Conservation (phyloP, 2,329 filamentous ascomycete species). For the Fulvia fulva region DNA sequence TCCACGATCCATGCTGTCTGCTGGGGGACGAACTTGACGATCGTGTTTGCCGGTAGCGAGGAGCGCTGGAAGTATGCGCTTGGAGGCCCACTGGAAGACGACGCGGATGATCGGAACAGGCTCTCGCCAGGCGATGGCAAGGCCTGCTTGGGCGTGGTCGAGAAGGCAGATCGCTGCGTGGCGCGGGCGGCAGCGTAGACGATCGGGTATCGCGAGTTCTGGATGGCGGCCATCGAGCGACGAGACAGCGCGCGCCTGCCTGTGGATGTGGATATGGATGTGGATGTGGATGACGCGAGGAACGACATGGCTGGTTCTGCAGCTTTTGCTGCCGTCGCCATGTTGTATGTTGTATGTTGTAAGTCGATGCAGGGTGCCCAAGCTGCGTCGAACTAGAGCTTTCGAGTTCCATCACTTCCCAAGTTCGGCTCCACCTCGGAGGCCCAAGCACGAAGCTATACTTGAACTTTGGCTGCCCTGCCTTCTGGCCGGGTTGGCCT, state of each 20-base stretch:
- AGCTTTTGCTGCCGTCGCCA: conserved; percentile 12
- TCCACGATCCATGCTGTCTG: conserved; percentile 99
- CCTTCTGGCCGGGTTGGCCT: no score
- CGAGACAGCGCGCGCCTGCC: conserved; percentile 29
- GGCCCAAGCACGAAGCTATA: no score
- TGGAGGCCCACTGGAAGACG: conserved; percentile 26
- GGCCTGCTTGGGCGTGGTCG: conserved; percentile 24
- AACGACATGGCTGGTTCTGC: conserved; percentile 25
- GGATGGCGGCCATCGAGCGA: conserved; percentile 32
- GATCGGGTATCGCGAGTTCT: conserved; percentile 31
- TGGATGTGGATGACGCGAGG: conserved; percentile 40
- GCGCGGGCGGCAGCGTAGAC: conserved; percentile 22
- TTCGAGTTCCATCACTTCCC: no score
- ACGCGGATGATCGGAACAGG: conserved; percentile 32
- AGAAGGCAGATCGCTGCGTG: conserved; percentile 25
- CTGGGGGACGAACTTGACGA: conserved; percentile 92
- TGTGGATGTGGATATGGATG: no score
- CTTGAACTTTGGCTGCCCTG: no score
- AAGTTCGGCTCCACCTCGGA: no score
- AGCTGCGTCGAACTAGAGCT: no score
- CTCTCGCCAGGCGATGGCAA: conserved; percentile 31
- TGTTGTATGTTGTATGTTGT: conserved; percentile 3
- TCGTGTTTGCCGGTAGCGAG: conserved; percentile 81
- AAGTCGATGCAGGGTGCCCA: no score
- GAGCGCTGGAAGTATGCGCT: conserved; percentile 43